A percentile compares a stretch with the other conserved stretches of the same genome.
phyloP scores from a whole-genome alignment of 1,284 basidiomycete genomes.

The Papiliotrema laurentii region DNA sequence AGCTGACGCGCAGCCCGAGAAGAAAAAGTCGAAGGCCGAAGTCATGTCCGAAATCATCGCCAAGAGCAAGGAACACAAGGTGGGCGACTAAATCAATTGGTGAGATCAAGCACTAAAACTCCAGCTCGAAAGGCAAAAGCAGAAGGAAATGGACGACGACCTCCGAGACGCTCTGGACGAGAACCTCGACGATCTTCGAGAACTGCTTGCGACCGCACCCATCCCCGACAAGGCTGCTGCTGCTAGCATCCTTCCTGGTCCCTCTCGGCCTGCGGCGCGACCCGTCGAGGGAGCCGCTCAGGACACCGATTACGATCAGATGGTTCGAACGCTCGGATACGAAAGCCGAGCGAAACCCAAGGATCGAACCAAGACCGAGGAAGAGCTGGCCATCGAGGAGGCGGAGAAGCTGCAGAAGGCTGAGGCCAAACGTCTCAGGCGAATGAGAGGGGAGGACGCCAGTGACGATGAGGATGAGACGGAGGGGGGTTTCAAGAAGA shows the following conservation, averaged over 20 bases:
- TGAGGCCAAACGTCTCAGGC: slow-evolving; percentile 69
- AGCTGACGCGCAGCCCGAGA: slow-evolving; percentile 56
- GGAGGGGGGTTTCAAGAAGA: slow-evolving; percentile 26
- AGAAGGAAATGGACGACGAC: slow-evolving; percentile 79
- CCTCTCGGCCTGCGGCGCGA: slow-evolving; percentile 15
- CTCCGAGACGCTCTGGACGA: slow-evolving; percentile 84
- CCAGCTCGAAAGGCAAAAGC: slow-evolving; percentile 78
- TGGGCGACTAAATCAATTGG: slow-evolving; percentile 36
- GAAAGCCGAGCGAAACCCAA: slow-evolving; percentile 92
- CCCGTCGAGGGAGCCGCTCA: slow-evolving; percentile 15
- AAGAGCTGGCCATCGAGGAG: slow-evolving; percentile 84
- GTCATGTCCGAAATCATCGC: slow-evolving; percentile 98
- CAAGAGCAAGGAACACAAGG: slow-evolving; percentile 94
- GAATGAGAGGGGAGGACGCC: slow-evolving; percentile 81
- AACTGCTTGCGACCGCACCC: slow-evolving; percentile 61
- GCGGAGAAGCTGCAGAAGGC: slow-evolving; percentile 81
- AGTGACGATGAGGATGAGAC: slow-evolving; percentile 58
- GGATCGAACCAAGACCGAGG: slow-evolving; percentile 93
- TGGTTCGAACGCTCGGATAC: slow-evolving; percentile 86
- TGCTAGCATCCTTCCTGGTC: slow-evolving; percentile 20
- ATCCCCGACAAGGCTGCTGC: slow-evolving; percentile 49
- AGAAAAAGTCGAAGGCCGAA: slow-evolving; percentile 88
- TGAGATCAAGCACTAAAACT: background rate
- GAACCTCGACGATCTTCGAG: slow-evolving; percentile 77
- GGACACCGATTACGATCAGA: slow-evolving; percentile 70